Percentiles rank a stretch among this genome's conserved stretches.
Conservation (phyloP, 2,329 filamentous ascomycete genomes). For the Trichoderma semiorbis region DNA sequence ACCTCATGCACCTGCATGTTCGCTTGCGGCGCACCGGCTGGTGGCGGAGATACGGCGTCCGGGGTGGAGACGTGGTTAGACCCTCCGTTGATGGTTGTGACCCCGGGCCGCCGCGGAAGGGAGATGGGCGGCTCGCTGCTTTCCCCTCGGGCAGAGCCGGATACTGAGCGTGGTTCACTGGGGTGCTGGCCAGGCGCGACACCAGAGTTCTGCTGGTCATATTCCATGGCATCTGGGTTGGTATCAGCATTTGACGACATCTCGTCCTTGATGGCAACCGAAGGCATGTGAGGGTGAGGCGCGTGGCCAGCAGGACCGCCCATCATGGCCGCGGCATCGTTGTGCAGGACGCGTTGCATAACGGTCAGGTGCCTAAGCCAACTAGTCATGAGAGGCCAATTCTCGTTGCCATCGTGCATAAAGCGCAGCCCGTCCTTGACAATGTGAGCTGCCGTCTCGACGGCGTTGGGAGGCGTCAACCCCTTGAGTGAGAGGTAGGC, state of each 20-base stretch:
- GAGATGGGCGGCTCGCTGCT: constrained; percentile 52
- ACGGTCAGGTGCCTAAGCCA: constrained; percentile 59
- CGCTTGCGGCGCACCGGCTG: constrained; percentile 27
- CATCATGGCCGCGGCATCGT: constrained; percentile 42
- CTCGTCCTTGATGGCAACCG: constrained; percentile 50
- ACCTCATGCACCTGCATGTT: constrained; percentile 29
- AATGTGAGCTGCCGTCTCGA: constrained; percentile 55
- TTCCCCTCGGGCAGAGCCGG: constrained; percentile 44
- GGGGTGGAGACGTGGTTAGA: constrained; percentile 48
- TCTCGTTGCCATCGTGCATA: constrained; percentile 56
- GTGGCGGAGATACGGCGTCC: constrained; percentile 45
- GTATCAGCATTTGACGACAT: constrained; percentile 53
- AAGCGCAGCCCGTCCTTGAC: constrained; percentile 57
- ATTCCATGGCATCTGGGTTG: constrained; percentile 56
- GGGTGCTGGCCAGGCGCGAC: constrained; percentile 27
- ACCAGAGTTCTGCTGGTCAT: constrained; percentile 42
- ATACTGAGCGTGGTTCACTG: constrained; percentile 35
- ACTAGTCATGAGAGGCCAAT: constrained; percentile 56
- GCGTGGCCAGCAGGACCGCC: constrained; percentile 33
- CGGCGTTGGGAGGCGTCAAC: constrained; percentile 52
- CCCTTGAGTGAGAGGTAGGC: constrained; percentile 62
- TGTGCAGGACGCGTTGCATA: constrained; percentile 59
- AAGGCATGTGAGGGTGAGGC: constrained; percentile 29
- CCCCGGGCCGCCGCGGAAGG: constrained; percentile 35
- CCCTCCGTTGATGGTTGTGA: constrained; percentile 53